These are phyloP conservation scores for Harrya chromipes DNA, from an alignment of 768 basidiomycete genomes.

Conservation along the genomic window DNA sequence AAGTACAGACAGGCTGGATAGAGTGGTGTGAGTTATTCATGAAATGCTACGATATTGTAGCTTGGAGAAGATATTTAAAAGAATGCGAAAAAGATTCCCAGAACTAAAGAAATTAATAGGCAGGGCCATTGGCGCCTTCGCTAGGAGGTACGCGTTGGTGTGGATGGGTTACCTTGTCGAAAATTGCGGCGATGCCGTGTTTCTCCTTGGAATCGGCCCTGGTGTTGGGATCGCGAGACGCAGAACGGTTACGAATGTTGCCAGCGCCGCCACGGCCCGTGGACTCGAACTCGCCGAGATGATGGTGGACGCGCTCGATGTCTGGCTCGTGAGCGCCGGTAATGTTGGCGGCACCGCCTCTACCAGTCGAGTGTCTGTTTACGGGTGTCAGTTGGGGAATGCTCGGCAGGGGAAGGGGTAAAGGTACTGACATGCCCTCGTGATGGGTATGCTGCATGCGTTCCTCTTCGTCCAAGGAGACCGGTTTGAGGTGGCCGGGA, in stretches of 20 bases:
- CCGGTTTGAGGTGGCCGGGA: constrained; percentile 22
- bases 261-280: constrained; percentile 62
- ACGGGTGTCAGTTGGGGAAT: not conserved
- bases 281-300: constrained; percentile 33
- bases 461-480: constrained; percentile 35
- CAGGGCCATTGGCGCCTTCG: not conserved
- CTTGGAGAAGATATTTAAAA: not conserved
- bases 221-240: constrained; percentile 24
- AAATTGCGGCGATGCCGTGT: constrained; percentile 29
- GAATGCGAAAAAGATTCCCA: not conserved
- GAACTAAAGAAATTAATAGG: not conserved
- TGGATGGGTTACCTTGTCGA: constrained; percentile 30
- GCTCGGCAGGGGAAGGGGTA: not conserved
- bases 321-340: constrained; percentile 37
- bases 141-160: constrained; percentile 1
- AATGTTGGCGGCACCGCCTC: constrained; percentile 66
- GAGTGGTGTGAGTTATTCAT: not conserved
- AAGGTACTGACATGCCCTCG: constrained; percentile 42
- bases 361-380: constrained; percentile 60
- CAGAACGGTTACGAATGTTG: constrained; percentile 50
- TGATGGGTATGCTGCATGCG: constrained; percentile 27
- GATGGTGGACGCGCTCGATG: constrained; percentile 33
- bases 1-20: no score
- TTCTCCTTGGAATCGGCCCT: constrained; percentile 29
- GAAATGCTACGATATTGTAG: not conserved